A percentile compares a stretch with the other conserved stretches of the same genome.
Conservation (phyloP, 192 early-diverging fungal species). For the Jimgerdemannia flammicorona region DNA sequence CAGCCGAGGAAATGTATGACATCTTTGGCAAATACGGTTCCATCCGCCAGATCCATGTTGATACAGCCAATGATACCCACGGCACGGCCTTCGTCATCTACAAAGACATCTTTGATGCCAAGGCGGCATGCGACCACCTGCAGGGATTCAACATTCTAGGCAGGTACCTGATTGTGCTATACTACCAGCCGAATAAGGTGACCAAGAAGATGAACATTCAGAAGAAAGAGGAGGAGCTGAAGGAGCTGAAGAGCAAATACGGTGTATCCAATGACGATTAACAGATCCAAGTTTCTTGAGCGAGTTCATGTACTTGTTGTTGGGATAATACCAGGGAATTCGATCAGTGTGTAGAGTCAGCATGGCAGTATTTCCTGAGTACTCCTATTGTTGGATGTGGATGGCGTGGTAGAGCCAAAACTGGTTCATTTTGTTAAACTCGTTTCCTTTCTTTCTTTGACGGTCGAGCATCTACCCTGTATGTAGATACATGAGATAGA, state of each 20-base stretch:
- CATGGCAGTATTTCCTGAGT: too few relatives aligned
- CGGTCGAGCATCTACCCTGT: neutral
- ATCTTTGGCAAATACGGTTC: slow-evolving; percentile 97
- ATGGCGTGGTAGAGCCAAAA: too few relatives aligned
- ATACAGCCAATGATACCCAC: slow-evolving; percentile 78
- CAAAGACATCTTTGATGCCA: slow-evolving; percentile 97
- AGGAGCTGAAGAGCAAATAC: slow-evolving; percentile 49
- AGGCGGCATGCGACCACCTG: slow-evolving; percentile 93
- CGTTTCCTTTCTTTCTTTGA: too few relatives aligned
- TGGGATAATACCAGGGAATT: neutral
- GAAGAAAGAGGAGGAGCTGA: slow-evolving; percentile 71
- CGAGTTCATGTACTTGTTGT: neutral
- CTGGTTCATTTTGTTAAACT: too few relatives aligned
- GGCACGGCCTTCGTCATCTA: slow-evolving; percentile 98
- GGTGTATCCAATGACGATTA: neutral
- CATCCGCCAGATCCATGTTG: slow-evolving; percentile 90
- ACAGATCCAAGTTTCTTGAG: neutral
- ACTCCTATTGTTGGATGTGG: too few relatives aligned
- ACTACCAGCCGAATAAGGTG: slow-evolving; percentile 80
- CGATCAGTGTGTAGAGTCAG: neutral
- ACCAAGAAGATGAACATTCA: slow-evolving; percentile 77
- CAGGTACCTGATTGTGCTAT: slow-evolving; percentile 92
- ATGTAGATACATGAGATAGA: neutral
- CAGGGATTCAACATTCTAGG: slow-evolving; percentile 96
- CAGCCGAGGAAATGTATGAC: slow-evolving; percentile 95